Percentiles rank a stretch among this genome's conserved stretches.
phyloP scores from a whole-genome alignment of 306 rosid species.

The Aeschynomene evenia region DNA sequence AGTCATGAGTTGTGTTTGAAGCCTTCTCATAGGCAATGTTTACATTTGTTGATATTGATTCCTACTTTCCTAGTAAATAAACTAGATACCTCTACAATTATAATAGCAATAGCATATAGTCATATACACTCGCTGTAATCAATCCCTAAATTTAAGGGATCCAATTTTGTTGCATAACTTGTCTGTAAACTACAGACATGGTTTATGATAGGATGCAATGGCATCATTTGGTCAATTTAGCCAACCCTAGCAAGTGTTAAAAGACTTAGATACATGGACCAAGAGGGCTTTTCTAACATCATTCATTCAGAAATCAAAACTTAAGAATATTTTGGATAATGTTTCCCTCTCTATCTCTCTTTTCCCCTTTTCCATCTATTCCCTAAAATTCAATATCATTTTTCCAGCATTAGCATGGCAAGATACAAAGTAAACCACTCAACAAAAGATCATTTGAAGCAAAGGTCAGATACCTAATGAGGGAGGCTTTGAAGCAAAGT shows the following conservation, averaged over 20 bases:
- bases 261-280: not conserved
- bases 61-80: not conserved
- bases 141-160: not conserved
- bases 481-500: constrained; percentile 97
- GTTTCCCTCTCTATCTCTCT: not conserved
- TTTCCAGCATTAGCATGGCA: constrained; percentile 12
- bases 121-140: not conserved
- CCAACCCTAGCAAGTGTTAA: not conserved
- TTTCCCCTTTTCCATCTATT: constrained; percentile 6
- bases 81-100: not conserved
- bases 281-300: not conserved
- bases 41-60: not conserved
- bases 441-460: constrained; percentile 24
- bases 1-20: not conserved
- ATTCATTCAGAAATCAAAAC: not conserved
- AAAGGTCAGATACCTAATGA: constrained; percentile 59
- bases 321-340: not conserved
- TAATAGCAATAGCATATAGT: not conserved
- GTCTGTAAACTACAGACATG: not conserved
- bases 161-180: not conserved
- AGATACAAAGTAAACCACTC: constrained; percentile 15
- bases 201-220: too few relatives aligned
- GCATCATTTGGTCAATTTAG: not conserved
- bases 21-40: not conserved
- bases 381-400: constrained; percentile 10